A percentile compares a stretch with the other conserved stretches of the same genome.
Evolutionary conservation across 2,329 filamentous ascomycete genomes (phyloP).

Genomic region (Colletotrichum somersetense): DNA sequence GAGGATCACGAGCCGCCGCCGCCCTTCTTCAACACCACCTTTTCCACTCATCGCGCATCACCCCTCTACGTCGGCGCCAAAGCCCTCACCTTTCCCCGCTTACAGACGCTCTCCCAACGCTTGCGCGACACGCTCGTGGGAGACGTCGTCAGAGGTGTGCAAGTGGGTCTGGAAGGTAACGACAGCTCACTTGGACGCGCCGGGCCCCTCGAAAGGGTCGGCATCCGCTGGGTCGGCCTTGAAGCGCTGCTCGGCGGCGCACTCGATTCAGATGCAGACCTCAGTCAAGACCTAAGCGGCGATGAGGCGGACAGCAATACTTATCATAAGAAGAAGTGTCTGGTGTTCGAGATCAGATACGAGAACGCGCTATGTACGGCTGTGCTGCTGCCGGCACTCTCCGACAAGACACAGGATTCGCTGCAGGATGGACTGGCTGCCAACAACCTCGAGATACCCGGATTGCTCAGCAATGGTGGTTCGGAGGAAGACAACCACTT

Average conservation of each 20-base stretch:
- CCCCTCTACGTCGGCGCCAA: conserved; percentile 63
- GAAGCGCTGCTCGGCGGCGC: conserved; percentile 49
- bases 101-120: conserved; percentile 60
- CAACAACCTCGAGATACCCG: conserved; percentile 21
- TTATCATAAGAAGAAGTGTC: conserved; percentile 47
- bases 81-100: conserved; percentile 52
- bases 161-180: conserved; percentile 60
- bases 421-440: neutral
- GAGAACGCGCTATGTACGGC: conserved; percentile 66
- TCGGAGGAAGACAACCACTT: conserved; percentile 51
- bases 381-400: conserved; percentile 59
- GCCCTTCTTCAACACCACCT: conserved; percentile 70
- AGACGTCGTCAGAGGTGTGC: conserved; percentile 71
- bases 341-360: conserved; percentile 64
- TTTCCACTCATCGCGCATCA: conserved; percentile 68
- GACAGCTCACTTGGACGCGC: conserved; percentile 55
- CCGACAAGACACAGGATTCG: neutral
- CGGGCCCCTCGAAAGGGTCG: conserved; percentile 61
- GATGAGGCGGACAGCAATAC: conserved; percentile 22
- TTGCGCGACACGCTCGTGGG: conserved; percentile 68
- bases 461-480: neutral
- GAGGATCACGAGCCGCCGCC: conserved; percentile 47
- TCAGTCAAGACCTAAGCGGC: conserved; percentile 26
- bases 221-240: conserved; percentile 60
- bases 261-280: conserved; percentile 17